Evolutionary conservation across 2,329 filamentous ascomycete species (phyloP).

Genomic region (Cordyceps fumosorosea): DNA sequence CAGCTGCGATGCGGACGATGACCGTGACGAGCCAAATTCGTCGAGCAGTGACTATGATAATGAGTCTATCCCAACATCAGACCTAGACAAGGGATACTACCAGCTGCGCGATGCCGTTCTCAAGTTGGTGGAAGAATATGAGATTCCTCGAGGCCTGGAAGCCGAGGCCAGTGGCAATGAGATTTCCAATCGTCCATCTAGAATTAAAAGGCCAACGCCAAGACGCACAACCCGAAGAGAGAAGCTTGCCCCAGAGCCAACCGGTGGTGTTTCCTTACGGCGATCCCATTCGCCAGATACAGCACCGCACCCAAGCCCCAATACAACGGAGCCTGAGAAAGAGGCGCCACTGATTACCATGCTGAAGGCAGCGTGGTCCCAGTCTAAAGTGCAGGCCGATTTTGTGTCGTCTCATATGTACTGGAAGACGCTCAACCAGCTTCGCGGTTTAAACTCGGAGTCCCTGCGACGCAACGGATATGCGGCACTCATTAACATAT

Average conservation of each 20-base stretch:
- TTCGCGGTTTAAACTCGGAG: slow-evolving; percentile 55
- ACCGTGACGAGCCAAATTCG: slow-evolving; percentile 51
- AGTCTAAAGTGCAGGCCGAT: slow-evolving; percentile 72
- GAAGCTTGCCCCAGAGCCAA: slow-evolving; percentile 3
- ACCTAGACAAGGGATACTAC: slow-evolving; percentile 73
- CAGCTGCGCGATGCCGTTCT: slow-evolving; percentile 73
- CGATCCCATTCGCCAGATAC: not conserved
- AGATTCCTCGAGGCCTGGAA: slow-evolving; percentile 63
- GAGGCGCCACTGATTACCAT: slow-evolving; percentile 50
- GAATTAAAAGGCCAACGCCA: slow-evolving; percentile 52
- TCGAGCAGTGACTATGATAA: slow-evolving; percentile 55
- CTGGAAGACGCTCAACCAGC: slow-evolving; percentile 72
- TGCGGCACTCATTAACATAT: slow-evolving; percentile 65
- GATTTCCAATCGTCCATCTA: slow-evolving; percentile 65
- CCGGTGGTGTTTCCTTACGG: slow-evolving; percentile 4
- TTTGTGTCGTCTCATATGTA: slow-evolving; percentile 80
- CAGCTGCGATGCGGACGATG: slow-evolving; percentile 62
- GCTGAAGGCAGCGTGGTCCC: slow-evolving; percentile 68
- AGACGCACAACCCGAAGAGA: slow-evolving; percentile 37
- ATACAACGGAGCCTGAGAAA: slow-evolving; percentile 19
- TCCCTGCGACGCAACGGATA: slow-evolving; percentile 62
- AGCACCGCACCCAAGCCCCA: not conserved
- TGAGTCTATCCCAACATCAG: slow-evolving; percentile 54
- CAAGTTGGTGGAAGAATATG: slow-evolving; percentile 75
- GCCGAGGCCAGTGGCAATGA: slow-evolving; percentile 52